Evolutionary conservation across 2,329 filamentous ascomycete species (phyloP), one percentile per base, ranked within the genome.

Genomic region (Colletotrichum gigasporum): DNA sequence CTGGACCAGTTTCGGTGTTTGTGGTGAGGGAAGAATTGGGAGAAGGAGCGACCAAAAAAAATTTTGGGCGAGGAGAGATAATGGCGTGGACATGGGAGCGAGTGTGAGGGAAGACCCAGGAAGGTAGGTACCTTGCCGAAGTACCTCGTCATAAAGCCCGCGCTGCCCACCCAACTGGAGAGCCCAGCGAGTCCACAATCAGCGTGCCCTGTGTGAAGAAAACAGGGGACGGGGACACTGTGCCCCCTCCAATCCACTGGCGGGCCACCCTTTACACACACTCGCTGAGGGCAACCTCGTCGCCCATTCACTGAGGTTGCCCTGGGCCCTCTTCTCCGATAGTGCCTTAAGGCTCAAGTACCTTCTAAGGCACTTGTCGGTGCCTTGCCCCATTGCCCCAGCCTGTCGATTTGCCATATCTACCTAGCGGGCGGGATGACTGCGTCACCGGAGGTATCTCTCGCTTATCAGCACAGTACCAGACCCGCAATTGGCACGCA

Each of bases 1-100:
- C 63, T 63, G 44, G 66, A 62, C 66, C 66, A 68, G 50, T 63
- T 63, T 53, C 53, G 52, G 60, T 62, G 61, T 69, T 64, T 69
- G 59, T 68, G 67, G 65, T 67, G 53, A 54, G 50, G 56, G 44
- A 68, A 58, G 53, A 47, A 58, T 65, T 67, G 52, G 45, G 34
- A 55, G 39, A 51, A 48, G 30, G 39, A 59, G 11, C 26, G 45
- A 34, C 51, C 60, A 67, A 68, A 68, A n/a, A 53, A 45, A 42
- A 44, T 56, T 67, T 68, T 59, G 67, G 65, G 52, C 42, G 59
- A 58, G 56, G 54, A 67, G 65, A 65, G 64, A 63, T 55, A 66
- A 67, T 66, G 56, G 61, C 61, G 61, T 61, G 56, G 56, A 54
- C 42, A 22, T 50, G 44, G 54, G 54, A 39, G 47, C 45, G 26